Percentiles rank a stretch among this genome's conserved stretches.
phyloP scores from a whole-genome alignment of 2,329 filamentous ascomycete species.

The Pyricularia sp. region DNA sequence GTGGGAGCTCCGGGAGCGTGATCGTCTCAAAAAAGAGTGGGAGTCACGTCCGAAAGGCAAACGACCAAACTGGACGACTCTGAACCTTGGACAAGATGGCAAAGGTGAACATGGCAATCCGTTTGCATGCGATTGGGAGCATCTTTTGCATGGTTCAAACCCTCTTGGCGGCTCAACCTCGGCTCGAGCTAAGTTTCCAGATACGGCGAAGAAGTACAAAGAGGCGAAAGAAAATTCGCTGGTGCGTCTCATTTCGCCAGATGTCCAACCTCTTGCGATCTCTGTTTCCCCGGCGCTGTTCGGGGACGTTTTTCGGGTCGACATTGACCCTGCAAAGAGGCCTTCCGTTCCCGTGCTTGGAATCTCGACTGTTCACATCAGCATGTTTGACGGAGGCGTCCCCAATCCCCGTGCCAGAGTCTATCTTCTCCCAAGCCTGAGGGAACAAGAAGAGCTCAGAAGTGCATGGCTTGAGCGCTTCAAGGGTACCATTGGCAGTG shows the following conservation, averaged over 20 bases:
- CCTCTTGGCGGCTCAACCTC: too few species aligned
- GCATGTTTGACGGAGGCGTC: slow-evolving; percentile 59
- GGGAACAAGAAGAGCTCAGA: slow-evolving; percentile 39
- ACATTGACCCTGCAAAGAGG: not conserved
- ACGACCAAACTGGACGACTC: slow-evolving; percentile 61
- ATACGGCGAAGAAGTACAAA: not conserved
- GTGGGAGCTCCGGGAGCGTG: slow-evolving; percentile 56
- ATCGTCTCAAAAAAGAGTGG: slow-evolving; percentile 43
- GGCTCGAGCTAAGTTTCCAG: not conserved
- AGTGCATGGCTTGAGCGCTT: slow-evolving; percentile 61
- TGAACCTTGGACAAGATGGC: slow-evolving; percentile 60
- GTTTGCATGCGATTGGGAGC: slow-evolving; percentile 76
- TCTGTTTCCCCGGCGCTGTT: not conserved
- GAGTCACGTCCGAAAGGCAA: slow-evolving; percentile 73
- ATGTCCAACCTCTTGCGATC: not conserved
- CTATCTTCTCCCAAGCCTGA: slow-evolving; percentile 63
- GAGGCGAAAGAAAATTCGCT: not conserved
- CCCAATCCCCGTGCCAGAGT: slow-evolving; percentile 67
- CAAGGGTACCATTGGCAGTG: slow-evolving; percentile 13
- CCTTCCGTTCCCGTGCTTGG: slow-evolving; percentile 9
- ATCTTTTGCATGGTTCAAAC: slow-evolving; percentile 35
- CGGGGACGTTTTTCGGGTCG: not conserved
- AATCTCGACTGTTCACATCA: slow-evolving; percentile 56
- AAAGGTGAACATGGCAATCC: slow-evolving; percentile 79
- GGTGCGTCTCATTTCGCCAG: not conserved